These are phyloP conservation scores for Coemansia aciculifera DNA, from an alignment of 192 early-diverging fungal genomes.

Conservation along the genomic window DNA sequence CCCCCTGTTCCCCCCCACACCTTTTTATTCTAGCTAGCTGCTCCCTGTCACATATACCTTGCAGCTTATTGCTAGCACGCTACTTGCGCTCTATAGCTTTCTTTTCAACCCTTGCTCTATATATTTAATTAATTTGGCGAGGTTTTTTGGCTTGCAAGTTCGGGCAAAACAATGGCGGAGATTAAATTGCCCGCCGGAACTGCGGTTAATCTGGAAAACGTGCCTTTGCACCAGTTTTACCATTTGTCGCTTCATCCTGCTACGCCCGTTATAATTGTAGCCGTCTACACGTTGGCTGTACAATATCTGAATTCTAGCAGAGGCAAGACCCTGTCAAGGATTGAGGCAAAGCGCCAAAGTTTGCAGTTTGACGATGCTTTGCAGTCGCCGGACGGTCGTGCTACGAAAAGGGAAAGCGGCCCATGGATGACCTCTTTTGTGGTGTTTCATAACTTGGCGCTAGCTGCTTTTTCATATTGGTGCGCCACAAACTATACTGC, in stretches of 20 bases:
- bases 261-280: slow-evolving; percentile 64
- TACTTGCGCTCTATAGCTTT: not conserved
- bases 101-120: not conserved
- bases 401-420: slow-evolving; percentile 32
- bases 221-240: slow-evolving; percentile 74
- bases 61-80: not conserved
- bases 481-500: slow-evolving; percentile 70
- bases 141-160: not conserved
- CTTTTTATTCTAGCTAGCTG: not conserved
- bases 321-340: slow-evolving; percentile 30
- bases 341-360: slow-evolving; percentile 42
- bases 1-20: not conserved
- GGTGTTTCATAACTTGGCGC: slow-evolving; percentile 72
- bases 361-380: slow-evolving; percentile 21
- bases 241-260: slow-evolving; percentile 68
- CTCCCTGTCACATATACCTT: slow-evolving; percentile 2
- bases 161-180: slow-evolving; percentile 26
- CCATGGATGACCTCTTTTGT: slow-evolving; percentile 76
- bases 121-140: not conserved
- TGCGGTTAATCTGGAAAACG: slow-evolving; percentile 56
- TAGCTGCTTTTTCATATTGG: slow-evolving; percentile 73
- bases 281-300: slow-evolving; percentile 58
- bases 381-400: not conserved
- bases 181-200: slow-evolving; percentile 51
- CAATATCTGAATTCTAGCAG: slow-evolving; percentile 40